These are phyloP conservation scores for Exophiala viscosa DNA, from an alignment of 2,329 filamentous ascomycete species.

Conservation along the genomic window DNA sequence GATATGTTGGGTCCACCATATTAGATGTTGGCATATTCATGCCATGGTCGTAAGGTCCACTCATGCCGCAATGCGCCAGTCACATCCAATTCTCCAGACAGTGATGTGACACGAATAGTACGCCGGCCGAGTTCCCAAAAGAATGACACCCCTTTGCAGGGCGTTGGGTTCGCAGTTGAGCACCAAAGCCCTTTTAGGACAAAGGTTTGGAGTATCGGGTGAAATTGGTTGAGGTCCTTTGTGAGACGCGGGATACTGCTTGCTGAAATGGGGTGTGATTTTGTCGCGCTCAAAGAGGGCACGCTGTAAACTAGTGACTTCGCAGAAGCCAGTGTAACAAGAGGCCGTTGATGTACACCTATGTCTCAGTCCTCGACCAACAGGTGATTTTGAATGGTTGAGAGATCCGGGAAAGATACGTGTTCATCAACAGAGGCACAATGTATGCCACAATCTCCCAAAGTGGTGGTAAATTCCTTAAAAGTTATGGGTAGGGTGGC, in stretches of 20 bases:
- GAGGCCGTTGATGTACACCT: not conserved
- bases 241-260: no score
- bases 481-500: not conserved
- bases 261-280: not conserved
- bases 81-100: constrained; percentile 6
- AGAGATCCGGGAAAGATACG: not conserved
- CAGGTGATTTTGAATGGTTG: not conserved
- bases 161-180: no score
- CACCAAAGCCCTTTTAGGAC: no score
- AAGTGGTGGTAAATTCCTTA: not conserved
- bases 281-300: not conserved
- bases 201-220: no score
- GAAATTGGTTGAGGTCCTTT: no score
- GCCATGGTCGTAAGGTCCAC: constrained; percentile 25
- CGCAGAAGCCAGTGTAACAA: not conserved
- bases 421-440: not conserved
- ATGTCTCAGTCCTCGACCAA: not conserved
- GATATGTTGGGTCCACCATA: constrained; percentile 22
- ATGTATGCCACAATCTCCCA: not conserved
- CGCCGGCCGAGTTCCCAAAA: no score
- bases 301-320: not conserved
- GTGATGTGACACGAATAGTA: constrained; percentile 7
- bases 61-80: constrained; percentile 20
- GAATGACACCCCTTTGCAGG: no score
- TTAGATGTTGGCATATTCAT: constrained; percentile 24